Evolutionary conservation across 2,329 filamentous ascomycete genomes (phyloP), one percentile per base, ranked within the genome.

Genomic region (Colletotrichum lini): DNA sequence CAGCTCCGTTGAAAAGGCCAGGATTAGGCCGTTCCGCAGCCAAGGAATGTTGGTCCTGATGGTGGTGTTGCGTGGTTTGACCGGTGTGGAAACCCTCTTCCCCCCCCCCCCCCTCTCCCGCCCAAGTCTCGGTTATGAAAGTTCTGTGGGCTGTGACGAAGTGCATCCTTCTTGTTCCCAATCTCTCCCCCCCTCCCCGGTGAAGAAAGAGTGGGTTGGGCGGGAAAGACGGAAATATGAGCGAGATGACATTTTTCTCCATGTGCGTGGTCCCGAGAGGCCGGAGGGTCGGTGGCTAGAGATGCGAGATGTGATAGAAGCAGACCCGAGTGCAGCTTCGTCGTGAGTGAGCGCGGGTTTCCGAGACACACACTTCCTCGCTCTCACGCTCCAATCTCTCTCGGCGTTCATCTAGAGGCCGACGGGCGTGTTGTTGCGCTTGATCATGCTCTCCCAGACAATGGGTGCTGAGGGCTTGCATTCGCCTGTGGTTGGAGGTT

Each of bases 401-500:
- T 4, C 4, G 3, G 26, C 4, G 26, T 26, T 26, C 4, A 26
- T 26, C 30, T 63, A 74, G 44, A 73, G 60, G 30, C 71, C 59
- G 56, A 74, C 63, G 35, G 73, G 65, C 66, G 78, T 74, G 73
- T 77, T 79, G 72, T 78, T 75, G 73, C 79, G 80, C 73, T 78
- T 79, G 75, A 82, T 82, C 67, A 81, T 75, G 73, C 78, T 78
- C 70, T 81, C 79, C 81, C 81, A 82, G 1, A 77, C 74, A 15
- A 80, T 78, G 38, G 78, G 76, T 21, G 77, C 75, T 52, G 79
- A 79, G 4, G 81, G 81, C 67, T 79, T 82, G 77, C 81, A 82
- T 75, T 82, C 79, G 59, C 80, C 80, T 82, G 65, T 21, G 57
- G 54, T 23, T 5, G 18, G 12, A 12, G 70, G 66, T 58, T n/a